Evolutionary conservation across 2,329 filamentous ascomycete genomes (phyloP), one percentile per base, ranked within the genome.

Genomic region (Davidsoniella virescens): DNA sequence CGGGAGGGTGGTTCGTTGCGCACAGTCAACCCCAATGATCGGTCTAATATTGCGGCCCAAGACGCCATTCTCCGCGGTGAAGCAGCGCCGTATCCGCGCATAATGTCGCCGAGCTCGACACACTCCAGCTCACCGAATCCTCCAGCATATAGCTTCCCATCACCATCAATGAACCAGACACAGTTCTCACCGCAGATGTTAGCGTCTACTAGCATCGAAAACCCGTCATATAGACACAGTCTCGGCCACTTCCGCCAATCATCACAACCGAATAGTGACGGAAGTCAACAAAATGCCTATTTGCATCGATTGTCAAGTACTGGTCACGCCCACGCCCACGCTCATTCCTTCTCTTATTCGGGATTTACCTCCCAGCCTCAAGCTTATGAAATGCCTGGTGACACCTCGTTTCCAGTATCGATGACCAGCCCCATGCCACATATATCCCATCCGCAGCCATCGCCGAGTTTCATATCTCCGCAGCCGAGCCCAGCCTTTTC

Each of bases 1-100:
- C 75, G 82, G 58, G 71, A 81, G 57, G 67, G 80, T 54, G 79
- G 79, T 44, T 73, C 67, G 57, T 66, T 83, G 53, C 76, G 69
- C 64, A 83, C 78, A 0, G 60, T 76, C 55, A 71, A 75, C 57
- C 72, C 70, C 5, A 70, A 68, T 55, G 71, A 75, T 57, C 65
- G 70, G 7, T 68, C 70, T n/a, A 59, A 59, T 50, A 56, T 58
- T 6, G 29, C 44, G 10, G 44, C 44, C 7, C 50, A 51, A 20
- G 33, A 23, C 14, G 44, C 38, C 9, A 47, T 51, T 29, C 26
- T 39, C 18, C 50, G 49, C 23, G 49, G 49, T 6, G 23, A 51
- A 38, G 37, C 17, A 8, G 10, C 38, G 10, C 38, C 20, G 9
- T 51, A 47, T 36, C 18, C 37, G 6, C 23, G 47, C 20, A 17